These are phyloP conservation scores for Debaryomyces robertsiae DNA, from an alignment of 1,139 yeast species.

Conservation along the genomic window DNA sequence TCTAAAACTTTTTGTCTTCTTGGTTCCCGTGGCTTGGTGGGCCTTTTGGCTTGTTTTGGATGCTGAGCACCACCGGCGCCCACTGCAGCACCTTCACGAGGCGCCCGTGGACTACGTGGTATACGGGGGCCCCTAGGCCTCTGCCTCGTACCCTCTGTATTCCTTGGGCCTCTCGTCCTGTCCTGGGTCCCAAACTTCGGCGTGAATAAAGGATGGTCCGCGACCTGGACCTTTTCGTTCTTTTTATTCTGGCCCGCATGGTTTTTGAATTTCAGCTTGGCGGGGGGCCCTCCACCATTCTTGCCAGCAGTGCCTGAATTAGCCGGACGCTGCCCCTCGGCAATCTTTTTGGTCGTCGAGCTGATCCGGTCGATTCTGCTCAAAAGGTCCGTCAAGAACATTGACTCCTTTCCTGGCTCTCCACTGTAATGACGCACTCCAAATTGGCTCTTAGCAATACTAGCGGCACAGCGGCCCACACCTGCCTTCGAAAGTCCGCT, in stretches of 20 bases:
- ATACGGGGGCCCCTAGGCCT: constrained; percentile 9
- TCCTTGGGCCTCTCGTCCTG: constrained; percentile 11
- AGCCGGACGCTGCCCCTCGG: constrained; percentile 1
- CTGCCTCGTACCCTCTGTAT: constrained; percentile 7
- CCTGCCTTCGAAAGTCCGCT: background rate
- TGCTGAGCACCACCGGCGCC: background rate
- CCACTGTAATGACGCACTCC: constrained; percentile 5
- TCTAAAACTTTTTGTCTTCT: constrained; percentile 14
- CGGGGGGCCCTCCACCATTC: background rate
- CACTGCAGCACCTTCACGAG: background rate
- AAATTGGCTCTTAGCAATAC: background rate
- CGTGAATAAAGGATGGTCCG: constrained; percentile 26
- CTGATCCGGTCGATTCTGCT: constrained; percentile 39
- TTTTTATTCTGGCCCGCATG: constrained; percentile 2
- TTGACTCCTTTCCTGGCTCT: constrained; percentile 14
- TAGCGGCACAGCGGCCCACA: background rate
- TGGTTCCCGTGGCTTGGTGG: constrained; percentile 12
- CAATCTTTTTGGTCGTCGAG: constrained; percentile 16
- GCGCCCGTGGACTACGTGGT: constrained; percentile 4
- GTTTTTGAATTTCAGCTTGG: background rate
- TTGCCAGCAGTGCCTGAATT: background rate
- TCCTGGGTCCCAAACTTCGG: constrained; percentile 5
- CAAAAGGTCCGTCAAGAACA: constrained; percentile 35
- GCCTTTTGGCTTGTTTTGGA: constrained; percentile 10
- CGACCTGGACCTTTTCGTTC: constrained; percentile 17